Percentiles rank a stretch among this genome's conserved stretches.
Evolutionary conservation across 106 monocot species (phyloP).

Genomic region (Chionographis japonica): DNA sequence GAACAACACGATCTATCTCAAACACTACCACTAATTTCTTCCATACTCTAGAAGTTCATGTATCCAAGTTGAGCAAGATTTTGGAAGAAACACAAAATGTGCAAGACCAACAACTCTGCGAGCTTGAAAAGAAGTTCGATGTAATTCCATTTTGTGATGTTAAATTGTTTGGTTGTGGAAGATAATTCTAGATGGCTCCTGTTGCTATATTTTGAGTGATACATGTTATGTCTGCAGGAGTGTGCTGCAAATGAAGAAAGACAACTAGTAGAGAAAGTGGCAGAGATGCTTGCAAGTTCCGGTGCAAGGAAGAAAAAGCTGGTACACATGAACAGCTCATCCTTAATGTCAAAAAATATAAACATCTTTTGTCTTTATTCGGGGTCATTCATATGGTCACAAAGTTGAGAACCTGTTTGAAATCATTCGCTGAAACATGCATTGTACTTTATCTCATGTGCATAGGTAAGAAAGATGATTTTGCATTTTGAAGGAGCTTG

Average conservation of each 20-base stretch:
- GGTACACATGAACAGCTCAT: conserved; percentile 6
- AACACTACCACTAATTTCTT: conserved; percentile 77
- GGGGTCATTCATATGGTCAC: no score
- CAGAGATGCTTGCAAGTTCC: conserved; percentile 41
- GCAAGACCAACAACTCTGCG: conserved; percentile 69
- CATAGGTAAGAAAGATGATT: no score
- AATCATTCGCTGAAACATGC: no score
- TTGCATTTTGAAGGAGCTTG: no score
- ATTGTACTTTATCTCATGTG: no score
- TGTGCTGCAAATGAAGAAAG: conserved; percentile 46
- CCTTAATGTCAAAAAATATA: no score
- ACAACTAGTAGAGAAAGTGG: conserved; percentile 36
- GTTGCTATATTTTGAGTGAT: no score
- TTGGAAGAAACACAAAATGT: conserved; percentile 75
- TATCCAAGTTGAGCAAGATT: conserved; percentile 68
- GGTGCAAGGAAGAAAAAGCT: conserved; percentile 33
- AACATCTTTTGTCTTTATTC: no score
- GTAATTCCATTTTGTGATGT: conserved; percentile 16
- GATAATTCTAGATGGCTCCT: no score
- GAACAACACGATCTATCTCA: conserved; percentile 75
- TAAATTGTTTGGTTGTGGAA: not conserved
- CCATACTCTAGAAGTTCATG: conserved; percentile 65
- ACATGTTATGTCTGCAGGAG: conserved; percentile 18
- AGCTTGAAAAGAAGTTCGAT: conserved; percentile 98
- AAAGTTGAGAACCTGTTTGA: no score